Base-by-base conservation (phyloP, 495 filamentous ascomycete genomes). In the Penicillium subrubescens region DNA sequence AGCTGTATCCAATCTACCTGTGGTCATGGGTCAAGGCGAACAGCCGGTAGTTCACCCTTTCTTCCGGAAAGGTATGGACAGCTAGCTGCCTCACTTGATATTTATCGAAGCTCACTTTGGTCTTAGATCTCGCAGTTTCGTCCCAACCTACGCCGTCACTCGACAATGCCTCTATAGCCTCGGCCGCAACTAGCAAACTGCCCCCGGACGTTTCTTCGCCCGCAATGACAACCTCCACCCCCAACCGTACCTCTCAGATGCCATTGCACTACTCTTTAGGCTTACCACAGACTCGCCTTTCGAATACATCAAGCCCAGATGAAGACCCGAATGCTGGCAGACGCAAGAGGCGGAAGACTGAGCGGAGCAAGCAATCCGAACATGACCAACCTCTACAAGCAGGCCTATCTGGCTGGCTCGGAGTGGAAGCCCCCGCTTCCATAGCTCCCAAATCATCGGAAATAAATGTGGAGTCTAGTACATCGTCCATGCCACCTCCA, bases 311-410 rank as follows among this genome's bases (percentile, higher is more conserved):
- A 14, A 64, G 53, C 44, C 63, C 73, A 12, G 75, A 79, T 10
- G 76, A 78, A 44, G 82, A 85, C 54, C 76, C 75, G 0, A 84
- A 85, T 60, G 62, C 72, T 15, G 53, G 65, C 43, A 73, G 82
- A 25, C 74, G 78, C 43, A 88, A 88, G 67, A 77, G 86, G 19
- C 77, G 79, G 44, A 87, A 83, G 65, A 84, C 77, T 14, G 68
- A 71, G 77, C 84, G 70, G 75, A 73, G 52, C 39, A 70, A 62
- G 50, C 48, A 59, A 2, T n/a, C 62, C 0, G 65, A 64, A 23
- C 43, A 58, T 11, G 64, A 63, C 0, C 35, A 48, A 11, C 62
- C 55, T 21, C 44, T 67, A 2, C 35, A 50, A 27, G 44, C 61
- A 43, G 64, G 64, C 5, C 31, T 73, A 19, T 66, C 71, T 51